phyloP scores from a whole-genome alignment of 106 monocot species.

The Vanilla planifolia region DNA sequence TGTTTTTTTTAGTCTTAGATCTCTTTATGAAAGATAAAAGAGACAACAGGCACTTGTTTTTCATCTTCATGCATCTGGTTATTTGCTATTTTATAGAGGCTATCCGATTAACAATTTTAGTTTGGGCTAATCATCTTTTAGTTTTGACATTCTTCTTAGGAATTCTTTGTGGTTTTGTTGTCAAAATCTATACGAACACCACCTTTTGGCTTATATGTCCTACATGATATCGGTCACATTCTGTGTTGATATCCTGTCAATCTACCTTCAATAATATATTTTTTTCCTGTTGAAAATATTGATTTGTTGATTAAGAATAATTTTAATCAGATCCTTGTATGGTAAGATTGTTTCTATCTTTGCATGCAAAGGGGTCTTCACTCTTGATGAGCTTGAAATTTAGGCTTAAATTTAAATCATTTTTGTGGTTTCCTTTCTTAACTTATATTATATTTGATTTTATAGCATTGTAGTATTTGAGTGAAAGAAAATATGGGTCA shows the following conservation, averaged over 20 bases:
- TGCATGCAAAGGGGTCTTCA: too few relatives aligned
- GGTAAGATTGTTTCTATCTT: too few relatives aligned
- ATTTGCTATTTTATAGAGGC: not conserved
- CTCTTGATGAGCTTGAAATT: not conserved
- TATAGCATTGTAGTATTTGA: not conserved
- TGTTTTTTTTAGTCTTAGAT: not conserved
- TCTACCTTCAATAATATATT: not conserved
- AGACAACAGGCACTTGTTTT: not conserved
- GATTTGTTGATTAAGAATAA: not conserved
- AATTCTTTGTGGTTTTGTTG: not conserved
- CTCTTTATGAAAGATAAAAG: not conserved
- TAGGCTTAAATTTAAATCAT: not conserved
- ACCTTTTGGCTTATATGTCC: too few relatives aligned
- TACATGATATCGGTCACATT: not conserved
- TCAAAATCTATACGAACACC: too few relatives aligned
- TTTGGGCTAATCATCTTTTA: not conserved
- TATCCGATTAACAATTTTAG: not conserved
- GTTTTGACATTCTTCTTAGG: not conserved
- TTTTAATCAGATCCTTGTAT: too few relatives aligned
- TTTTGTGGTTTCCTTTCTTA: not conserved
- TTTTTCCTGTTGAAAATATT: not conserved
- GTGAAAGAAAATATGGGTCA: not conserved
- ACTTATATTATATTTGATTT: not conserved
- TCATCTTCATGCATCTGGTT: not conserved
- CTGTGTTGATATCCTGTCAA: not conserved